Percentiles rank a stretch among this genome's conserved stretches.
Conservation (phyloP, 768 basidiomycete genomes). For the Porpolomopsis calyptriformis region DNA sequence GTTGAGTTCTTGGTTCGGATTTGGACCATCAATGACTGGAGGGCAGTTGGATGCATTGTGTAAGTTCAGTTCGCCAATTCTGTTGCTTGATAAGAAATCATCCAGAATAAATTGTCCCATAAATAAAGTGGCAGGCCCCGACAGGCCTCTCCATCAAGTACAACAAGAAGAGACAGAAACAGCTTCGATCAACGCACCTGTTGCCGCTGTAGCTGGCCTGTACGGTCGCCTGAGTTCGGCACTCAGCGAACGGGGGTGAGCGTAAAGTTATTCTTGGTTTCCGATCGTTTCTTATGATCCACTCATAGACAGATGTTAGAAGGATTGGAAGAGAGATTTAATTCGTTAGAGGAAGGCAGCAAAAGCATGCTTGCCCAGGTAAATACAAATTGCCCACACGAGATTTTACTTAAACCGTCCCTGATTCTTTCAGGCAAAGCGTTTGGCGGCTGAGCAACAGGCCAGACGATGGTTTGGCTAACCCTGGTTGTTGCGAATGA, state of each 20-base stretch:
- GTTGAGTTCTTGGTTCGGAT: constrained; percentile 46
- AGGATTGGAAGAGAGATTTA: constrained; percentile 51
- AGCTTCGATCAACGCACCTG: constrained; percentile 17
- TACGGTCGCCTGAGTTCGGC: constrained; percentile 43
- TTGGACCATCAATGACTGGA: constrained; percentile 41
- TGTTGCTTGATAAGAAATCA: too few species aligned
- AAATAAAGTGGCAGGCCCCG: constrained; percentile 50
- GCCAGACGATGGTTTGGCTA: constrained; percentile 59
- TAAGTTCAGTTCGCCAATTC: constrained; percentile 21
- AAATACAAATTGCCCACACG: constrained; percentile 4
- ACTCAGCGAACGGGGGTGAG: constrained; percentile 54
- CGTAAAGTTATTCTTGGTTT: constrained; percentile 1
- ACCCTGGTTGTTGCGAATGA: too few species aligned
- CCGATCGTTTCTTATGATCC: not conserved
- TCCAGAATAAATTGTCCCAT: not conserved
- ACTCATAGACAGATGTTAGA: constrained; percentile 45
- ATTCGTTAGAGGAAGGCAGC: constrained; percentile 55
- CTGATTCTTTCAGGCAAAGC: constrained; percentile 39
- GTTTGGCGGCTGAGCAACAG: constrained; percentile 49
- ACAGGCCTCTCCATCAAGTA: constrained; percentile 39
- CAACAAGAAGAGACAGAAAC: not conserved
- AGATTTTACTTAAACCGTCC: not conserved
- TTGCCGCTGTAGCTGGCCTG: constrained; percentile 28
- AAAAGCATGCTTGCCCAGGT: constrained; percentile 58
- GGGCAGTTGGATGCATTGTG: constrained; percentile 50